Percentiles rank a stretch among this genome's conserved stretches.
Evolutionary conservation across 352 stramenopile genomes (phyloP).

Genomic region (Phytopythium chamaehyphon): DNA sequence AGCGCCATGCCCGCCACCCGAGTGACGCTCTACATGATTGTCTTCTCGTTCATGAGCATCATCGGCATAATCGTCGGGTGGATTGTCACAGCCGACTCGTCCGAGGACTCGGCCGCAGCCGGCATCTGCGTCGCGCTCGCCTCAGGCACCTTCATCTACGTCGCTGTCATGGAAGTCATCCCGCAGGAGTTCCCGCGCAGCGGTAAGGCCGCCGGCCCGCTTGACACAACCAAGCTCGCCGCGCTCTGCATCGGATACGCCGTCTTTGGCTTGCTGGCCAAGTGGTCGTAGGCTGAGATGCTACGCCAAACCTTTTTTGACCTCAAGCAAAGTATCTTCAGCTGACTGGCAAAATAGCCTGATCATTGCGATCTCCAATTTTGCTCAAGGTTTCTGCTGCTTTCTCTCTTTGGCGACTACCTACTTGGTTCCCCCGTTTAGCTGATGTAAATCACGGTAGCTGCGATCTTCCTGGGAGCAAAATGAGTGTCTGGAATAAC

Average conservation of each 20-base stretch:
- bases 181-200: slow-evolving; percentile 73
- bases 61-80: slow-evolving; percentile 60
- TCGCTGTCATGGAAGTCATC: slow-evolving; percentile 84
- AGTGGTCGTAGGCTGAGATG: slow-evolving; percentile 53
- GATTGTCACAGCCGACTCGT: slow-evolving; percentile 50
- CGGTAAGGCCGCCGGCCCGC: slow-evolving; percentile 15
- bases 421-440: too few species aligned
- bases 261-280: slow-evolving; percentile 73
- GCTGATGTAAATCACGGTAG: too few species aligned
- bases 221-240: slow-evolving; percentile 36
- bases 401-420: too few species aligned
- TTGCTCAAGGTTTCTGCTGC: too few species aligned
- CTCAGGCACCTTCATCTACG: slow-evolving; percentile 82
- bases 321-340: background rate
- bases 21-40: slow-evolving; percentile 59
- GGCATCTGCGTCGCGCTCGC: slow-evolving; percentile 61
- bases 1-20: slow-evolving; percentile 40
- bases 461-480: too few species aligned
- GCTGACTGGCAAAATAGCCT: too few species aligned
- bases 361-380: too few species aligned
- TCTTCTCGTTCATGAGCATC: slow-evolving; percentile 61
- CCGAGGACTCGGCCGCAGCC: slow-evolving; percentile 49
- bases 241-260: slow-evolving; percentile 63
- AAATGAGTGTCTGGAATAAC: too few species aligned
- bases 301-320: background rate